Percentiles rank a stretch among this genome's conserved stretches.
These are phyloP conservation scores for Solanum aculeatissimum DNA, from an alignment of 305 asterid species.

Conservation along the genomic window DNA sequence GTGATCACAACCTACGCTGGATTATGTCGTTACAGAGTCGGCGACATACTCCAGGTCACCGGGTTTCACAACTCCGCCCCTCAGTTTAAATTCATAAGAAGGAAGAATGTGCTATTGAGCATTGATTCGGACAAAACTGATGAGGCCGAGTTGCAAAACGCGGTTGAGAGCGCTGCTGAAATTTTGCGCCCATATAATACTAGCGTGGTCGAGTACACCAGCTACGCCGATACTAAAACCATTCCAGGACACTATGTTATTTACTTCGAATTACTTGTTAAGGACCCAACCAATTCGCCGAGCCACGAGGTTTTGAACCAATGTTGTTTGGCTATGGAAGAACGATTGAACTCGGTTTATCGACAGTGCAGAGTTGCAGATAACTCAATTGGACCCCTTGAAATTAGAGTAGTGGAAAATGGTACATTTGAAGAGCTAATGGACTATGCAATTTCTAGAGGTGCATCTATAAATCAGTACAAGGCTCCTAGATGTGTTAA, in stretches of 20 bases:
- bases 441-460: slow-evolving; percentile 67
- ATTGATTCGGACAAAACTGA: slow-evolving; percentile 70
- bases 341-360: slow-evolving; percentile 60
- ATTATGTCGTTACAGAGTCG: slow-evolving; percentile 56
- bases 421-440: slow-evolving; percentile 72
- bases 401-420: slow-evolving; percentile 48
- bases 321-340: slow-evolving; percentile 56
- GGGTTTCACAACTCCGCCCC: slow-evolving; percentile 55
- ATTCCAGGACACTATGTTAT: slow-evolving; percentile 70
- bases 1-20: slow-evolving; percentile 58
- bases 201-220: slow-evolving; percentile 48
- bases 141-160: slow-evolving; percentile 53
- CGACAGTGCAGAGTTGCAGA: slow-evolving; percentile 72
- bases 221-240: slow-evolving; percentile 39
- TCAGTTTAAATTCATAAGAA: slow-evolving; percentile 46
- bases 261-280: slow-evolving; percentile 46
- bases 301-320: slow-evolving; percentile 17
- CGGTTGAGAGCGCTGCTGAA: slow-evolving; percentile 31
- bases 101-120: slow-evolving; percentile 57
- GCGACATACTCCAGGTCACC: slow-evolving; percentile 57
- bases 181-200: slow-evolving; percentile 20
- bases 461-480: slow-evolving; percentile 75
- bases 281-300: slow-evolving; percentile 18
- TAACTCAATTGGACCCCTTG: slow-evolving; percentile 63
- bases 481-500: slow-evolving; percentile 76